phyloP scores from a whole-genome alignment of 257 asterid species.

The Buddleja alternifolia region DNA sequence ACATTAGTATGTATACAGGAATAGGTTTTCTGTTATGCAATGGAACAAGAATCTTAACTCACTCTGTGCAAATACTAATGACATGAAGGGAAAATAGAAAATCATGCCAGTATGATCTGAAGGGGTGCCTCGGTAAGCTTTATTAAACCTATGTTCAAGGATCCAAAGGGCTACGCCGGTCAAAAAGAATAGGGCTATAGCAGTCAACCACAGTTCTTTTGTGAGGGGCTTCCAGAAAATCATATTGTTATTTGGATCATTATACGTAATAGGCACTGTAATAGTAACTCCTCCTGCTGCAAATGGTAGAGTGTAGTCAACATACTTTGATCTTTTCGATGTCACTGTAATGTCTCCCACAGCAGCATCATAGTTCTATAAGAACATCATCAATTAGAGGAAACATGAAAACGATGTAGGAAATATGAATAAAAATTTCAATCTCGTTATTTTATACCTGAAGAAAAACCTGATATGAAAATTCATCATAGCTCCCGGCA shows the following conservation, averaged over 20 bases:
- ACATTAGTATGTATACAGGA: not conserved
- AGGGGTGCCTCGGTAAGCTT: conserved; percentile 41
- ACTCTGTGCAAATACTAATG: conserved; percentile 45
- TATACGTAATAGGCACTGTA: conserved; percentile 36
- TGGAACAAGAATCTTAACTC: conserved; percentile 11
- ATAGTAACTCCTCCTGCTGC: conserved; percentile 43
- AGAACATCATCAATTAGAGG: conserved; percentile 10
- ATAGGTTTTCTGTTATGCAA: not conserved
- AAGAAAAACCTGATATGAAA: conserved; percentile 29
- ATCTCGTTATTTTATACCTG: conserved; percentile 26
- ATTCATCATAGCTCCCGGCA: conserved; percentile 36
- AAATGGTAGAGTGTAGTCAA: conserved; percentile 52
- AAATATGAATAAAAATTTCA: not conserved
- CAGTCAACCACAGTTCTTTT: conserved; percentile 41
- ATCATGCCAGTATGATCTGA: conserved; percentile 40
- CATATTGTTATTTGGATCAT: conserved; percentile 31
- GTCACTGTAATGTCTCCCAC: conserved; percentile 55
- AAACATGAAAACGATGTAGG: not conserved
- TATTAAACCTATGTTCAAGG: conserved; percentile 43
- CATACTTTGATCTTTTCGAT: conserved; percentile 41
- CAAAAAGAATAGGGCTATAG: conserved; percentile 30
- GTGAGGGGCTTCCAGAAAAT: conserved; percentile 46
- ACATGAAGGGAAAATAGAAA: conserved; percentile 45
- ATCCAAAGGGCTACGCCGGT: conserved; percentile 47
- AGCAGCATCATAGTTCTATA: conserved; percentile 46